phyloP scores from a whole-genome alignment of 2,329 filamentous ascomycete genomes.

The Phyllosticta paracitricarpa region DNA sequence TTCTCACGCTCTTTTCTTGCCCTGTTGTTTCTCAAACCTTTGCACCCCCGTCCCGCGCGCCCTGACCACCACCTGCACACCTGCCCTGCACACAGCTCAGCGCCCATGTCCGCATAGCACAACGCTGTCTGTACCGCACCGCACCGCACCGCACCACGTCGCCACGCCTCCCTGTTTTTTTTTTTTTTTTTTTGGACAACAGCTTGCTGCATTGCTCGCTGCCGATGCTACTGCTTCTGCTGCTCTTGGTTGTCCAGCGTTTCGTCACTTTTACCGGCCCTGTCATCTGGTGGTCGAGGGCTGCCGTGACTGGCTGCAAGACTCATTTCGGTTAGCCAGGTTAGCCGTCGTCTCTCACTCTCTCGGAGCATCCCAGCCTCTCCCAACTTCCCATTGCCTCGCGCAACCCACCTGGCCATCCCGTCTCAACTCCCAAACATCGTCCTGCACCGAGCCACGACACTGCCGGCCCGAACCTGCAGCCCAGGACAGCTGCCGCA shows the following conservation, averaged over 20 bases:
- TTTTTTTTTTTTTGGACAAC: too few relatives aligned
- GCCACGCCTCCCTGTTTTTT: neutral
- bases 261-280: slow-evolving; percentile 3
- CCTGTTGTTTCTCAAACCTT: neutral
- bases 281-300: neutral
- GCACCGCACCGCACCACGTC: neutral
- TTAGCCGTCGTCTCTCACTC: neutral
- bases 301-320: slow-evolving; percentile 10
- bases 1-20: neutral
- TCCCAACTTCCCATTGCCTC: slow-evolving; percentile 6
- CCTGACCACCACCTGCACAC: neutral
- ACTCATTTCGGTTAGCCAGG: slow-evolving; percentile 11
- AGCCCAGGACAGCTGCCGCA: slow-evolving; percentile 7
- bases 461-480: slow-evolving; percentile 8
- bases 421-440: neutral
- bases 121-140: neutral
- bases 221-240: neutral
- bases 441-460: slow-evolving; percentile 2
- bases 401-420: slow-evolving; percentile 1
- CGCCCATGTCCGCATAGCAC: neutral
- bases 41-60: neutral
- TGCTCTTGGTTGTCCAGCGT: neutral
- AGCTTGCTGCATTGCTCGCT: neutral
- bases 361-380: slow-evolving; percentile 11
- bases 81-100: neutral